Evolutionary conservation across 805 yeast genomes (phyloP).

Genomic region (Spencermartinsiella europaea): DNA sequence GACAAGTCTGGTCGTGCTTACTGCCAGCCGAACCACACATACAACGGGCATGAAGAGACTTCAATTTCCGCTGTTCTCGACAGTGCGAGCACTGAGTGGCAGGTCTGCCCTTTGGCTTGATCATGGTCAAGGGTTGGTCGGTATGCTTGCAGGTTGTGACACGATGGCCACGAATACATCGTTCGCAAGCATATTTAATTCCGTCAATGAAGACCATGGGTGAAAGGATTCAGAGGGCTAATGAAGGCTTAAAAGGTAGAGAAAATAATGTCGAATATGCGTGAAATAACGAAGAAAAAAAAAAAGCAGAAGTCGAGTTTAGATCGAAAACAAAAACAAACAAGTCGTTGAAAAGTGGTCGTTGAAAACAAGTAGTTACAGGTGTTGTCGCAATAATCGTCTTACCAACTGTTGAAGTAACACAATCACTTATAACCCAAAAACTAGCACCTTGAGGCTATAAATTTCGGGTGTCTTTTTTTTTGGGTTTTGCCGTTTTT

Average conservation of each 20-base stretch:
- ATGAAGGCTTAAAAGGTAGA: background rate
- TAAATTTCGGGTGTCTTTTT: no score
- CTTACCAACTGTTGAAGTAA: no score
- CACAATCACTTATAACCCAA: no score
- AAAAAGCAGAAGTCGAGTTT: no score
- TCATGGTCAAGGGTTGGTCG: slow-evolving; percentile 84
- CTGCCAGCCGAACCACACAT: slow-evolving; percentile 26
- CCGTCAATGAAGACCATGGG: slow-evolving; percentile 87
- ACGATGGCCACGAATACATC: slow-evolving; percentile 94
- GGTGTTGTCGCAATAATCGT: no score
- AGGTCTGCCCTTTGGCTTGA: slow-evolving; percentile 96
- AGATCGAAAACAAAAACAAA: no score
- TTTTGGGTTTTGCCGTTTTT: no score
- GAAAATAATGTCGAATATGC: background rate
- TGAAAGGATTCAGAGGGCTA: background rate
- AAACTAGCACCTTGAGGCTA: no score
- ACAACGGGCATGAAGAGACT: slow-evolving; percentile 28
- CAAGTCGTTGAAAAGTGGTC: no score
- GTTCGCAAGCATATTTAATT: slow-evolving; percentile 90
- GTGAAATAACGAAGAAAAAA: slow-evolving; percentile 3
- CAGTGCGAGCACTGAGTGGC: slow-evolving; percentile 88
- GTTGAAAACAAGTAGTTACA: no score
- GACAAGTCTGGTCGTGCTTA: slow-evolving; percentile 19
- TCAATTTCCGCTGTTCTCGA: slow-evolving; percentile 24
- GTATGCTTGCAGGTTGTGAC: slow-evolving; percentile 92